These are phyloP conservation scores for Leccinum broughii DNA, from an alignment of 768 basidiomycete species.

Conservation along the genomic window DNA sequence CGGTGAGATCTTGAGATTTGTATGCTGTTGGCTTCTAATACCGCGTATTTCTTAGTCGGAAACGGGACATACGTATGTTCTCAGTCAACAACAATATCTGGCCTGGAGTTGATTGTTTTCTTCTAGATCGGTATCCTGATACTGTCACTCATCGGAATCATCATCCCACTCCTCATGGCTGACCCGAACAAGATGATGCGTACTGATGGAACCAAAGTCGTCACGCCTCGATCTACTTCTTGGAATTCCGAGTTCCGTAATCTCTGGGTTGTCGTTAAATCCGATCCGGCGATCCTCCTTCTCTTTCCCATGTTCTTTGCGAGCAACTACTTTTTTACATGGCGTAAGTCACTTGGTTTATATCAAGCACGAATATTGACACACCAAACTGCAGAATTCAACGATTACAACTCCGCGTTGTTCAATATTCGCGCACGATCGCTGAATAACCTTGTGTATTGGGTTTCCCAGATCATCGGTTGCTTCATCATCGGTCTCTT, in stretches of 20 bases:
- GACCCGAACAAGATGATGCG: slow-evolving; percentile 72
- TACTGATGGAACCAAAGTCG: slow-evolving; percentile 69
- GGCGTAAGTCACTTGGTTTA: slow-evolving; percentile 47
- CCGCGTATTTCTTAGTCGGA: slow-evolving; percentile 41
- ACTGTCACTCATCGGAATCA: slow-evolving; percentile 64
- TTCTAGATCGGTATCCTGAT: slow-evolving; percentile 51
- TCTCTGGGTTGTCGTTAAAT: slow-evolving; percentile 63
- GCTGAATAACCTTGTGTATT: slow-evolving; percentile 78
- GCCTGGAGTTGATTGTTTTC: background rate
- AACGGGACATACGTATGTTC: slow-evolving; percentile 70
- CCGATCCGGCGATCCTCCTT: slow-evolving; percentile 68
- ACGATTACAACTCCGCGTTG: slow-evolving; percentile 70
- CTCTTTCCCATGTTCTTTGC: slow-evolving; percentile 84
- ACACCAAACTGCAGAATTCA: slow-evolving; percentile 54
- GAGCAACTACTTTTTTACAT: slow-evolving; percentile 82
- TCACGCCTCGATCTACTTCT: slow-evolving; percentile 60
- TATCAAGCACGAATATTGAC: background rate
- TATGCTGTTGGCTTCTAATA: background rate
- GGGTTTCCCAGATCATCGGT: slow-evolving; percentile 73
- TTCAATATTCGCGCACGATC: slow-evolving; percentile 77
- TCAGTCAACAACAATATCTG: background rate
- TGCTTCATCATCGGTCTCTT: slow-evolving; percentile 66
- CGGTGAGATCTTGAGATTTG: slow-evolving; percentile 22
- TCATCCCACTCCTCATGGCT: slow-evolving; percentile 67
- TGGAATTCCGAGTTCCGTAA: slow-evolving; percentile 74